Percentiles rank a stretch among this genome's conserved stretches.
Evolutionary conservation across 2,329 filamentous ascomycete genomes (phyloP).

Genomic region (Camillea tinctor): DNA sequence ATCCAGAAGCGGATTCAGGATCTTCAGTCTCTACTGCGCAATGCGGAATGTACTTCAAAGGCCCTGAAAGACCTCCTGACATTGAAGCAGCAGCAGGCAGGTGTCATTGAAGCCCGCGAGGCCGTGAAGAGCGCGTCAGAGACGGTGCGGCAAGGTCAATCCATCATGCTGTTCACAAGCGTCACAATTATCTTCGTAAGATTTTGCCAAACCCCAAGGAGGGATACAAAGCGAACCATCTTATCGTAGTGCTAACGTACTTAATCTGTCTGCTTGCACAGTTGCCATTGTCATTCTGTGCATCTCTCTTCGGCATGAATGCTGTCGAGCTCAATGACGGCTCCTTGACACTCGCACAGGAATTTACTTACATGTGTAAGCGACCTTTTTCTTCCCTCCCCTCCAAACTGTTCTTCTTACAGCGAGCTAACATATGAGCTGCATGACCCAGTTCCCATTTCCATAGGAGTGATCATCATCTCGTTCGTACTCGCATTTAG

Average conservation of each 20-base stretch:
- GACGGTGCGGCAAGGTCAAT: slow-evolving; percentile 29
- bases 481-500: slow-evolving; percentile 9
- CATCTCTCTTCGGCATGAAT: slow-evolving; percentile 34
- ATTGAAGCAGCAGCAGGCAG: slow-evolving; percentile 35
- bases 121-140: slow-evolving; percentile 28
- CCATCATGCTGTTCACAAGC: slow-evolving; percentile 34
- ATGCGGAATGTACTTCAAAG: neutral
- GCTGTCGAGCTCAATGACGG: slow-evolving; percentile 10
- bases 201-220: neutral
- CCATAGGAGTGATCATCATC: neutral
- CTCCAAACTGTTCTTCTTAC: neutral
- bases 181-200: slow-evolving; percentile 35
- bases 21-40: neutral
- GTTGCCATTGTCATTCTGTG: slow-evolving; percentile 32
- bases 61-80: slow-evolving; percentile 23
- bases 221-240: too few relatives aligned
- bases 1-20: neutral
- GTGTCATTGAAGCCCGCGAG: slow-evolving; percentile 31
- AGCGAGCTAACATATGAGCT: neutral
- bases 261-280: slow-evolving; percentile 1
- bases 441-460: neutral
- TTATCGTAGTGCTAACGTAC: too few relatives aligned
- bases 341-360: slow-evolving; percentile 12
- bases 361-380: slow-evolving; percentile 22
- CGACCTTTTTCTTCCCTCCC: neutral